A percentile compares a stretch with the other conserved stretches of the same genome.
Evolutionary conservation across 2,329 filamentous ascomycete genomes (phyloP).

Genomic region (Aspergillus pseudotamarii): DNA sequence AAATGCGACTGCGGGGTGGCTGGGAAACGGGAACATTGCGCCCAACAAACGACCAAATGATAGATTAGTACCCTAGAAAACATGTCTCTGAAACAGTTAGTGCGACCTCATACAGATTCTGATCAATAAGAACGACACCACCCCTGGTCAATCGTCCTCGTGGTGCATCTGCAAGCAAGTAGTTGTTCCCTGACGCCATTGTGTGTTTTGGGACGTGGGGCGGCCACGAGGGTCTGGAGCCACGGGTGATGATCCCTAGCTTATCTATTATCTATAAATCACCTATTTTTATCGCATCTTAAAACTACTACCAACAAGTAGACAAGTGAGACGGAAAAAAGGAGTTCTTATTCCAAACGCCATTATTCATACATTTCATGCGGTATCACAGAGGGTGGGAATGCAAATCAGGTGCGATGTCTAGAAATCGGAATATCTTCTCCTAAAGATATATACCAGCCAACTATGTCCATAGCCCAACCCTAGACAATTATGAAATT

Average conservation of each 20-base stretch:
- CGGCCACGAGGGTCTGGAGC: conserved; percentile 13
- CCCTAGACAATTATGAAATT: background rate
- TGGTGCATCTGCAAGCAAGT: background rate
- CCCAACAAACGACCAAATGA: background rate
- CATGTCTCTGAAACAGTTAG: background rate
- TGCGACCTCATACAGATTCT: background rate
- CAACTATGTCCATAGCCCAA: background rate
- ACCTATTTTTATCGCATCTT: conserved; percentile 2
- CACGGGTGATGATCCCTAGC: conserved; percentile 11
- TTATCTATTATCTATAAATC: too few relatives aligned
- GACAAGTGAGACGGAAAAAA: background rate
- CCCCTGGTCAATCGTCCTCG: background rate
- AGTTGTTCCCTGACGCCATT: background rate
- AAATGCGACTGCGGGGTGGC: conserved; percentile 32
- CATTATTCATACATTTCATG: conserved; percentile 2
- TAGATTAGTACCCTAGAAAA: background rate
- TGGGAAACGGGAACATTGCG: conserved; percentile 23
- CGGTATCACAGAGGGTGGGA: background rate
- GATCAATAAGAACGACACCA: background rate
- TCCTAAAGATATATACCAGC: background rate
- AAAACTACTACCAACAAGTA: too few relatives aligned
- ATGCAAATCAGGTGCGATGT: background rate
- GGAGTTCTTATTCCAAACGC: background rate
- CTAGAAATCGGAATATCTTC: background rate
- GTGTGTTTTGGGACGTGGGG: conserved; percentile 13